A percentile compares a stretch with the other conserved stretches of the same genome.
These are phyloP conservation scores for Peterozyma xylosa DNA, from an alignment of 805 yeast genomes.

Conservation along the genomic window DNA sequence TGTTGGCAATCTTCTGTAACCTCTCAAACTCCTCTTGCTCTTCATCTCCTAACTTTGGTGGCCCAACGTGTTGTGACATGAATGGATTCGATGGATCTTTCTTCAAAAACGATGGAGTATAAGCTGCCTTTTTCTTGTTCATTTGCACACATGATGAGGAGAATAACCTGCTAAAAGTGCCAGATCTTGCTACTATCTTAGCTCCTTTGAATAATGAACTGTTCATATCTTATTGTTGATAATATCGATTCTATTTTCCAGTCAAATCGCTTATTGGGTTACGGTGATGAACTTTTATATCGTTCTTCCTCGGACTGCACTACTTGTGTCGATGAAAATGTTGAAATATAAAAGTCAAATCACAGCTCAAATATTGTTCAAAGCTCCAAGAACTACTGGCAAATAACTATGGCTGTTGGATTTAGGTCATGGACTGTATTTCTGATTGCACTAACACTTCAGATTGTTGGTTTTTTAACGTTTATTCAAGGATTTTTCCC, in stretches of 20 bases:
- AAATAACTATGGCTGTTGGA: background rate
- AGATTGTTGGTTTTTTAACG: conserved; percentile 46
- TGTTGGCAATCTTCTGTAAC: conserved; percentile 71
- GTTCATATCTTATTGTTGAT: no score
- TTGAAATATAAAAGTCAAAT: no score
- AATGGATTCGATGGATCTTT: conserved; percentile 1
- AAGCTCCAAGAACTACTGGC: background rate
- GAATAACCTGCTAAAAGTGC: no score
- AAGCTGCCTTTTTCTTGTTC: background rate
- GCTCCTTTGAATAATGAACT: no score
- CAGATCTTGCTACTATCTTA: no score
- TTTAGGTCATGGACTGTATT: conserved; percentile 12
- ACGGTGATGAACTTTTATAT: no score
- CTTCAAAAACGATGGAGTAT: conserved; percentile 2
- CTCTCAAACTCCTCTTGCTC: conserved; percentile 90
- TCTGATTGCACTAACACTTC: conserved; percentile 20
- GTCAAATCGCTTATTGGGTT: no score
- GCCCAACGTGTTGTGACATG: conserved; percentile 25
- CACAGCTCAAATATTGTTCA: no score
- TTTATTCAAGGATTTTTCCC: conserved; percentile 90
- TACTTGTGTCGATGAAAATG: no score
- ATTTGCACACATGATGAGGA: no score
- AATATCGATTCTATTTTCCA: no score
- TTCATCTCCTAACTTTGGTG: conserved; percentile 70
- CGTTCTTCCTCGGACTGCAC: no score